Conservation (phyloP, 805 yeast genomes). For the Pichia nakasei region DNA sequence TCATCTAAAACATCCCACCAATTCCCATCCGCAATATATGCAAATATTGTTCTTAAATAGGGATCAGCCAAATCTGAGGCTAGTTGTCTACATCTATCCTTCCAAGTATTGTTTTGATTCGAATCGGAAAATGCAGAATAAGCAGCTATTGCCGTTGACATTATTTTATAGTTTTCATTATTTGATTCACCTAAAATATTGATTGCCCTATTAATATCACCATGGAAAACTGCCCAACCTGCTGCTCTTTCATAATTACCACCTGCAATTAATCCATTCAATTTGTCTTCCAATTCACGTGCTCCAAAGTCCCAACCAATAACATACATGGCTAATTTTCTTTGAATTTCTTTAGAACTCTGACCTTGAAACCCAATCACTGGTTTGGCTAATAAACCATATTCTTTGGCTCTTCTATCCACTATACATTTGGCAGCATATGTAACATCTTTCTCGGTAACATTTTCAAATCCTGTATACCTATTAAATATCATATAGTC, state of each 20-base stretch:
- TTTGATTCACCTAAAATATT: conserved; percentile 68
- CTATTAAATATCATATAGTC: conserved; percentile 36
- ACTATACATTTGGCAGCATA: conserved; percentile 46
- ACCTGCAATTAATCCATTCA: conserved; percentile 42
- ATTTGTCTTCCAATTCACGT: conserved; percentile 63
- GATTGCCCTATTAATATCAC: conserved; percentile 74
- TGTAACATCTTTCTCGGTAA: conserved; percentile 35
- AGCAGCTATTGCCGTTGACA: conserved; percentile 93
- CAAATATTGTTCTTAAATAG: conserved; percentile 84
- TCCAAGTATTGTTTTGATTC: conserved; percentile 70
- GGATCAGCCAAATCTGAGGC: conserved; percentile 88
- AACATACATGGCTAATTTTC: conserved; percentile 72
- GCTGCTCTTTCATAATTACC: conserved; percentile 85
- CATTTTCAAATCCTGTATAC: conserved; percentile 25
- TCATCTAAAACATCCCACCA: conserved; percentile 97
- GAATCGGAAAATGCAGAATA: conserved; percentile 59
- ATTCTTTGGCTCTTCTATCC: conserved; percentile 33
- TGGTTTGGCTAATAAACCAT: conserved; percentile 35
- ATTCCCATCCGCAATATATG: conserved; percentile 85
- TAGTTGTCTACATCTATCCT: conserved; percentile 82
- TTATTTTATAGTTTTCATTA: conserved; percentile 59
- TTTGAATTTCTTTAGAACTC: conserved; percentile 48
- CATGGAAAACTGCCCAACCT: conserved; percentile 95
- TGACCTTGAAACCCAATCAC: conserved; percentile 34
- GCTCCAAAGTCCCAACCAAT: conserved; percentile 87